Evolutionary conservation across 148 eudicot species (phyloP).

Genomic region (Diospyros lotus): DNA sequence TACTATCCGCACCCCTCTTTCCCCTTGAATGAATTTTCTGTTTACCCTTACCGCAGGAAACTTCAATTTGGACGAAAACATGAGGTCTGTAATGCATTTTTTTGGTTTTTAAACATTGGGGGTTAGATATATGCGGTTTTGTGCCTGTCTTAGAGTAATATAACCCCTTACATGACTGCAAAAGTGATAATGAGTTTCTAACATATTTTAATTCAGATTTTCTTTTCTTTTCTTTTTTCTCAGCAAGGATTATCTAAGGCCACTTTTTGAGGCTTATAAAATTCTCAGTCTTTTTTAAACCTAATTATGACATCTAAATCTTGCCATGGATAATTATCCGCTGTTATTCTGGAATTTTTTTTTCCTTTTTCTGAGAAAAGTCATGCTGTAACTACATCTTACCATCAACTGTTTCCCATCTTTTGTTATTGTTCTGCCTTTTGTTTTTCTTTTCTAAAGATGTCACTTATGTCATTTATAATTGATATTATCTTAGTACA

Average conservation of each 20-base stretch:
- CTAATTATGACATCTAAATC: too few relatives aligned
- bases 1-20: too few relatives aligned
- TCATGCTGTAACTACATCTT: neutral
- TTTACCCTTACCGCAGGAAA: too few relatives aligned
- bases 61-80: too few relatives aligned
- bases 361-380: too few relatives aligned
- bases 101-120: too few relatives aligned
- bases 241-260: neutral
- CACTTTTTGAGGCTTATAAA: neutral
- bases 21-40: too few relatives aligned
- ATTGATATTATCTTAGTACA: conserved; percentile 8
- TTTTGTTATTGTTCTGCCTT: neutral
- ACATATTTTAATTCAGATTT: neutral
- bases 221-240: too few relatives aligned
- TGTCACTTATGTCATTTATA: conserved; percentile 7
- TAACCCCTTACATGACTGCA: neutral
- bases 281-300: neutral
- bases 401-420: neutral
- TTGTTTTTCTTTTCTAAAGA: neutral
- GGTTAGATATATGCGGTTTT: too few relatives aligned
- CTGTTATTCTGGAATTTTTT: too few relatives aligned
- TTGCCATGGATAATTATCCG: too few relatives aligned
- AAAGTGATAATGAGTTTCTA: neutral
- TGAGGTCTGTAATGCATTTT: too few relatives aligned
- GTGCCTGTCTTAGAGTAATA: neutral